Evolutionary conservation across 768 basidiomycete genomes (phyloP).

Genomic region (Hypholoma sublateritium): DNA sequence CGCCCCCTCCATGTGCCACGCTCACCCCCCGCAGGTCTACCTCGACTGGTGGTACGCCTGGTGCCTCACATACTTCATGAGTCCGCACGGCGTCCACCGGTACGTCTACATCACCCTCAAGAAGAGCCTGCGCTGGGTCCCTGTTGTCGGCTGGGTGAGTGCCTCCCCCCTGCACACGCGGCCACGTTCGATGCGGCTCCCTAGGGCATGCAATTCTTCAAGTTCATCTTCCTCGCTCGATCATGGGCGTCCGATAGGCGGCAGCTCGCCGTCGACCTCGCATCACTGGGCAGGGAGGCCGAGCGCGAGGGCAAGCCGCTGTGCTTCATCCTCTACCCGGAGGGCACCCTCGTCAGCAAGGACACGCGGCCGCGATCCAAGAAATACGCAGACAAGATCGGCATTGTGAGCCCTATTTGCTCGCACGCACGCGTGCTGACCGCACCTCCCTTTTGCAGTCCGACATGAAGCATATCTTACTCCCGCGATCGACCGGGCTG

Average conservation of each 20-base stretch:
- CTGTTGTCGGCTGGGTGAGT: slow-evolving; percentile 85
- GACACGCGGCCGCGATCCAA: slow-evolving; percentile 84
- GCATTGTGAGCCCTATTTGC: slow-evolving; percentile 87
- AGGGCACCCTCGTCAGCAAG: slow-evolving; percentile 90
- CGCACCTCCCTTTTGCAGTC: slow-evolving; percentile 41
- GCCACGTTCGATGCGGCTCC: slow-evolving; percentile 5
- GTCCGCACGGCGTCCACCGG: slow-evolving; percentile 57
- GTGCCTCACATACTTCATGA: slow-evolving; percentile 74
- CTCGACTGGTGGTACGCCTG: slow-evolving; percentile 90
- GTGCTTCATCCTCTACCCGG: slow-evolving; percentile 88
- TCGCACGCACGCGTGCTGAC: too few relatives aligned
- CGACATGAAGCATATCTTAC: slow-evolving; percentile 77
- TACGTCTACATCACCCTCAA: slow-evolving; percentile 91
- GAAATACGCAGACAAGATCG: slow-evolving; percentile 86
- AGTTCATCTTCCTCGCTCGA: slow-evolving; percentile 90
- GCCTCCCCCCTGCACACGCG: neutral
- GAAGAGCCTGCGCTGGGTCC: slow-evolving; percentile 82
- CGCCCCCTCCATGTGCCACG: slow-evolving; percentile 1
- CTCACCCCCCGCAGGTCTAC: slow-evolving; percentile 50
- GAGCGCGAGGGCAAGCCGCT: slow-evolving; percentile 69
- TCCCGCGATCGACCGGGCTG: slow-evolving; percentile 92
- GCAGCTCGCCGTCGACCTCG: slow-evolving; percentile 64
- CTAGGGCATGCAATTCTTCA: slow-evolving; percentile 91
- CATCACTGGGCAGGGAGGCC: slow-evolving; percentile 67
- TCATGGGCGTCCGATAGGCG: slow-evolving; percentile 86